Evolutionary conservation across 1,284 basidiomycete species (phyloP), one percentile per base, ranked within the genome.

Genomic region (Ceratobasidium theobromae): DNA sequence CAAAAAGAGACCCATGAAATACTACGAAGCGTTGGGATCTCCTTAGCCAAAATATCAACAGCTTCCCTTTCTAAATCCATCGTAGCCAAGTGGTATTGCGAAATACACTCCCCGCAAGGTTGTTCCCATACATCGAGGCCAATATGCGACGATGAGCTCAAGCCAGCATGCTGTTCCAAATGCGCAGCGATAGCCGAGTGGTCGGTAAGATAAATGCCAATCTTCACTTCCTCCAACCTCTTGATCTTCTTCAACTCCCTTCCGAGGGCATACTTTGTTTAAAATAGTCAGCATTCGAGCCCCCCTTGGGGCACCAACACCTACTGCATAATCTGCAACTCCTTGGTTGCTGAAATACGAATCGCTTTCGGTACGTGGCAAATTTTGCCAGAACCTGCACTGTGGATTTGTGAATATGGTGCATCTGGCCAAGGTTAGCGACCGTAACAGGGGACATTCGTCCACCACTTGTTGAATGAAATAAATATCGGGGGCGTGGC

Each of bases 401-500:
- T 43, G 11, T 4, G 35, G 1, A 1, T 25, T 23, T 1, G 60
- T 53, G 12, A 64, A 64, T 6, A 64, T 28, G 12, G 60, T 64
- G 35, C 60, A 64, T 14, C 60, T 33, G 3, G 60, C 23, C 9
- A 64, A 49, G 0, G 60, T 53, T 12, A 64, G 49, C 12, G 60
- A 43, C 4, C 28, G 48, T 1, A 64, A 33, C 1, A 52, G 16
- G 0, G 60, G 60, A 18, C 60, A 64, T 18, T 64, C 48, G 6
- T 38, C 21, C 12, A 16, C 49, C 14, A 41, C 49, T 23, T 53
- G 45, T n/a, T 43, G 60, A 18, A 64, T 53, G 14, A 43, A 41
- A 14, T 64, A 53, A 11, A 64, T 43, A 28, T 64, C 60, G 4
- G 60, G 60, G 12, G 49, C 49, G 27, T 64, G 60, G 49, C 48